Base-by-base conservation (phyloP, 2,329 filamentous ascomycete species). In the Pseudocercospora fijiensis region DNA sequence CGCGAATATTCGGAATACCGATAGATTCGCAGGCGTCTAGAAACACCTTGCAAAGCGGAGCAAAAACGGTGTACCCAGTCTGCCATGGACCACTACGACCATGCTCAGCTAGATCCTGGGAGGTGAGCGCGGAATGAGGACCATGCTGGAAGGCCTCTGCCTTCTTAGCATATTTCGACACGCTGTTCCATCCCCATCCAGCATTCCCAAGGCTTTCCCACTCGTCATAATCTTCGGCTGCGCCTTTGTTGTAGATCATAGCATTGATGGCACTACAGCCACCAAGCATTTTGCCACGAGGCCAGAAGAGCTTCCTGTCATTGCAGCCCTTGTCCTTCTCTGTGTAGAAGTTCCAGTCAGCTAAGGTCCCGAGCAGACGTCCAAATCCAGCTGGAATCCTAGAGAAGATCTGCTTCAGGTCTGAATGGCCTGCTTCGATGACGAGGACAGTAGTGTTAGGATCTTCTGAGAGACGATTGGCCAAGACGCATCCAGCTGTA, bases 401-500 rank as follows among this genome's bases (percentile, higher is more conserved):
- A 24, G 63, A 64, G 33, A 68, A 65, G 13, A 68, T 61, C 27
- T 66, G 61, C 61, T 66, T 68, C 28, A 68, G 58, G 45, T 68
- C 66, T 8, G 66, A 68, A 27, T 66, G 69, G 24, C 73, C 72
- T 3, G 72, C 72, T 63, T 74, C 73, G 9, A 74, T 64, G 33
- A 72, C 69, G 11, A 70, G 66, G 9, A 75, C 72, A 10, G 65
- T 69, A 41, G 67, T 59, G 49, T 67, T 65, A 9, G 72, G 68
- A 58, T 75, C 63, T 43, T 74, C 70, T 16, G 69, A 70, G 2
- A 75, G 62, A 26, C 73, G 67, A 52, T 67, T 69, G 0, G 73
- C 73, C n/a, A 75, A 68, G n/a, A 71, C 69, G 18, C 71, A 69
- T 26, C 73, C 73, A 47, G 71, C 71, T 10, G 72, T 71, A 4